Evolutionary conservation across 805 yeast genomes (phyloP).

Genomic region (Saccharomycopsis fermentans): DNA sequence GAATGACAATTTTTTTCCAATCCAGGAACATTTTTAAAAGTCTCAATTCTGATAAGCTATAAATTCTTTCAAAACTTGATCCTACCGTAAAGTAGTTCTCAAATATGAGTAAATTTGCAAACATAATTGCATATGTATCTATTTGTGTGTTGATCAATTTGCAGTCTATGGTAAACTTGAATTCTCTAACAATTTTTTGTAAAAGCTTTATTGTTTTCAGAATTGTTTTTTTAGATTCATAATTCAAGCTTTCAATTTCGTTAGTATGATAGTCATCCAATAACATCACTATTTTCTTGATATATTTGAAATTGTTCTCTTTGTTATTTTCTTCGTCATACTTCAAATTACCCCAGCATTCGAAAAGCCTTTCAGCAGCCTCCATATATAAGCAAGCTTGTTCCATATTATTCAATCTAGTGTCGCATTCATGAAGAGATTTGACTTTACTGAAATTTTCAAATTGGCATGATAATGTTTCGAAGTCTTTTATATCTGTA

Average conservation of each 20-base stretch:
- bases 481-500: constrained; percentile 7
- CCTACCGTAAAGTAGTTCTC: constrained; percentile 14
- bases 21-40: background rate
- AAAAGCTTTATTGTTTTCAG: constrained; percentile 2
- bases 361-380: constrained; percentile 10
- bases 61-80: constrained; percentile 7
- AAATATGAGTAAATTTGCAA: constrained; percentile 6
- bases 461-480: constrained; percentile 5
- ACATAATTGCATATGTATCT: constrained; percentile 6
- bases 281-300: constrained; percentile 14
- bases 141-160: constrained; percentile 3
- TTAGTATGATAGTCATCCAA: background rate
- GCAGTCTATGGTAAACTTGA: constrained; percentile 9
- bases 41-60: background rate
- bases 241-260: background rate
- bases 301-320: constrained; percentile 1
- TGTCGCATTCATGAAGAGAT: background rate
- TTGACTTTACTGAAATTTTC: background rate
- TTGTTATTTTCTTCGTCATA: background rate
- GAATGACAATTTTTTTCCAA: constrained; percentile 11
- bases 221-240: constrained; percentile 1
- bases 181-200: constrained; percentile 5
- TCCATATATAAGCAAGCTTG: constrained; percentile 11
- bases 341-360: constrained; percentile 17
- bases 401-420: constrained; percentile 11